Evolutionary conservation across 1,284 basidiomycete genomes (phyloP).

Genomic region (Irpex sp.): DNA sequence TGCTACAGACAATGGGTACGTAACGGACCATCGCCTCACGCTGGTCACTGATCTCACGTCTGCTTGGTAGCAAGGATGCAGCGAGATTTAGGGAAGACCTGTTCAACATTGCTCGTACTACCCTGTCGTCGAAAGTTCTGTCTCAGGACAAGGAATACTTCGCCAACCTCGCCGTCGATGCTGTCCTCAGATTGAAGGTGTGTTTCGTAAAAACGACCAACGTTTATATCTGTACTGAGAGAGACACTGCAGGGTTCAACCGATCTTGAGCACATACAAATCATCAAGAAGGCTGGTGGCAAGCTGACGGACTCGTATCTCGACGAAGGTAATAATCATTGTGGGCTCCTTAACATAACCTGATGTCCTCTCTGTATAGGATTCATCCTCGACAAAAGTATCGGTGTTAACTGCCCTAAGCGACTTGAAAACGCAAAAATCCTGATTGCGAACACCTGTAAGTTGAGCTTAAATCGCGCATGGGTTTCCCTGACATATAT

Average conservation of each 20-base stretch:
- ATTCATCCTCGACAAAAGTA: conserved; percentile 97
- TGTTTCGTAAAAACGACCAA: neutral
- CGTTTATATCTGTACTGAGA: neutral
- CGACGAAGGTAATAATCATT: conserved; percentile 70
- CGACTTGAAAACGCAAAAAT: conserved; percentile 95
- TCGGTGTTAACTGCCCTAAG: conserved; percentile 94
- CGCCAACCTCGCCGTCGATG: conserved; percentile 96
- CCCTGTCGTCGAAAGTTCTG: conserved; percentile 94
- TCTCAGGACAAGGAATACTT: conserved; percentile 99
- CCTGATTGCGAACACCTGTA: conserved; percentile 95
- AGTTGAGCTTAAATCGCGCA: conserved; percentile 24
- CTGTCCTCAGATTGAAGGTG: conserved; percentile 91
- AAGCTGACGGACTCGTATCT: conserved; percentile 99
- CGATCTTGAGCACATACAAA: conserved; percentile 97
- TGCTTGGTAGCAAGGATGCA: conserved; percentile 57
- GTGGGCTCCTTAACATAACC: neutral
- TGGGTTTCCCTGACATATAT: neutral
- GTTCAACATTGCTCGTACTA: conserved; percentile 96
- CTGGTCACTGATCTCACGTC: neutral
- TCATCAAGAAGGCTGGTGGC: conserved; percentile 99
- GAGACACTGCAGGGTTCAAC: conserved; percentile 71
- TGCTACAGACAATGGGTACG: conserved; percentile 84
- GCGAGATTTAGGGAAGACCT: conserved; percentile 84
- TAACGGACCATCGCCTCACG: conserved; percentile 14
- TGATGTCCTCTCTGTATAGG: conserved; percentile 43